Percentiles rank a stretch among this genome's conserved stretches.
Evolutionary conservation across 495 filamentous ascomycete species (phyloP).

Genomic region (Xylaria nigripes): DNA sequence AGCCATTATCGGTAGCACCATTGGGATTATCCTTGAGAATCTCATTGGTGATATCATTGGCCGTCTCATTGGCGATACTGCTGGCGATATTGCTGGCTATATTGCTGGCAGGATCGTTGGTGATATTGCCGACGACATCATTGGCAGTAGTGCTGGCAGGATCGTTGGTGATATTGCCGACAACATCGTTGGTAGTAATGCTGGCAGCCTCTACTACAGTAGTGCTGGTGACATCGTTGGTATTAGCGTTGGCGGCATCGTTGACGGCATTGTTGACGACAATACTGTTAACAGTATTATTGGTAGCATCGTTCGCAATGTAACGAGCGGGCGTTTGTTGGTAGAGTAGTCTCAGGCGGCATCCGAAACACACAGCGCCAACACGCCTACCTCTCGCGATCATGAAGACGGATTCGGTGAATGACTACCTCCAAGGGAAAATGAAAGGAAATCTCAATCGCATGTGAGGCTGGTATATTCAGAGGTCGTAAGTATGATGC

Average conservation of each 20-base stretch:
- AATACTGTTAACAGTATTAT: not conserved
- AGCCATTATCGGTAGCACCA: not conserved
- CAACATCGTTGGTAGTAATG: not conserved
- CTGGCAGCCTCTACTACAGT: too few relatives aligned
- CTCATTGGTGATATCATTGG: too few relatives aligned
- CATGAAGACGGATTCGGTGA: constrained; percentile 30
- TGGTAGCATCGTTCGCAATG: constrained; percentile 10
- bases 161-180: not conserved
- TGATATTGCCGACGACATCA: not conserved
- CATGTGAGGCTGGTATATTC: not conserved
- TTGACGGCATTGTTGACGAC: not conserved
- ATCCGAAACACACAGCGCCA: constrained; percentile 43
- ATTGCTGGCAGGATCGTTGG: too few relatives aligned
- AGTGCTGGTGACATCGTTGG: too few relatives aligned
- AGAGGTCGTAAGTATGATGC: too few relatives aligned
- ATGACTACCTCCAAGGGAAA: not conserved
- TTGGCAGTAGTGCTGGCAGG: not conserved
- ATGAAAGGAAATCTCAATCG: not conserved
- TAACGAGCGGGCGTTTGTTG: constrained; percentile 7
- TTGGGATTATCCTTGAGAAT: not conserved
- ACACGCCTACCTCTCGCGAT: constrained; percentile 29
- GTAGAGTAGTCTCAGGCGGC: constrained; percentile 32
- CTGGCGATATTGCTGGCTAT: too few relatives aligned
- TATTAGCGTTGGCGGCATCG: not conserved
- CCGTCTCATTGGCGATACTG: too few relatives aligned